Conservation (phyloP, 768 basidiomycete species). For the Tricholoma saponaceum region DNA sequence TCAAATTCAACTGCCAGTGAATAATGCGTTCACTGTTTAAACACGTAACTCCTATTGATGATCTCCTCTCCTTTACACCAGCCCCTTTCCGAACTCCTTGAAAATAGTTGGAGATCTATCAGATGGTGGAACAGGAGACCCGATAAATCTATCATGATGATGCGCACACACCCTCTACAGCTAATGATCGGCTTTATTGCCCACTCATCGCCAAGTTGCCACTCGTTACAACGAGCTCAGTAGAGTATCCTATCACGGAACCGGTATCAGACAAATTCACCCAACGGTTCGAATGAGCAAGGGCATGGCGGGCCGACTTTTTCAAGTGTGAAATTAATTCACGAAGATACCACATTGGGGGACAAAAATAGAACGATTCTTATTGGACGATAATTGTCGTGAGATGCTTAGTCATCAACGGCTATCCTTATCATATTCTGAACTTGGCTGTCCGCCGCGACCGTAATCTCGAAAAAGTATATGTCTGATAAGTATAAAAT, state of each 20-base stretch:
- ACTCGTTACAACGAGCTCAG: too few relatives aligned
- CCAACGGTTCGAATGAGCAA: too few relatives aligned
- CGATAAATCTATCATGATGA: too few relatives aligned
- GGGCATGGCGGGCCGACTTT: not conserved
- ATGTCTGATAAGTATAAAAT: constrained; percentile 1
- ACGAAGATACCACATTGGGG: not conserved
- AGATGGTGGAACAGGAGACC: not conserved
- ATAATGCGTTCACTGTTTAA: too few relatives aligned
- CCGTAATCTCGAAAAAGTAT: not conserved
- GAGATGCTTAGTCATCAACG: not conserved
- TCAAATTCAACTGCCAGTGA: too few relatives aligned
- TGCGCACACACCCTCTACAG: not conserved
- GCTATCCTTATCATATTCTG: not conserved
- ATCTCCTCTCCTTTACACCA: not conserved
- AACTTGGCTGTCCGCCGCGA: not conserved
- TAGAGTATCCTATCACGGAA: too few relatives aligned
- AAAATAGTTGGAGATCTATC: not conserved
- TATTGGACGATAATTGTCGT: constrained; percentile 4
- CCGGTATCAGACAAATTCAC: too few relatives aligned
- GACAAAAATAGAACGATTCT: not conserved
- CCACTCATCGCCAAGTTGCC: too few relatives aligned
- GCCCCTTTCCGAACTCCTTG: too few relatives aligned
- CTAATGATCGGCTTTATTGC: too few relatives aligned
- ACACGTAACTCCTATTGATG: not conserved
- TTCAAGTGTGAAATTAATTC: not conserved